Conservation (phyloP, 1,284 basidiomycete species). For the Irpex sp. region DNA sequence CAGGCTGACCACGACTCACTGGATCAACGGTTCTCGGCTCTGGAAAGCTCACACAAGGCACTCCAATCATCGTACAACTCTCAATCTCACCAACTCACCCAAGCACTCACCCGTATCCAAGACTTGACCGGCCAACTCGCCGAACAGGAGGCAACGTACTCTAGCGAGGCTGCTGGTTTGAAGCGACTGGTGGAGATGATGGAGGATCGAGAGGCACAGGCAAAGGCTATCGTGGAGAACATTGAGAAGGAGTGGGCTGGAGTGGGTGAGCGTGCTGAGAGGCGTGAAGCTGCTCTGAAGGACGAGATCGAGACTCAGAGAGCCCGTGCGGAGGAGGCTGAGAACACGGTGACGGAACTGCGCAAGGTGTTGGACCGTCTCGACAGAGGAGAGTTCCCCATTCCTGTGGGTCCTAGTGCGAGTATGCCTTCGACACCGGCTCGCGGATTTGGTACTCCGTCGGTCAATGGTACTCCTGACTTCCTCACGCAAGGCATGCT, state of each 20-base stretch:
- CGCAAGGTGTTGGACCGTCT: constrained; percentile 63
- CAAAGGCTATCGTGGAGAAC: constrained; percentile 71
- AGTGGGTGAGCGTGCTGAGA: constrained; percentile 65
- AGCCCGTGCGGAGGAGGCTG: constrained; percentile 55
- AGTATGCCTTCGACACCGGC: constrained; percentile 34
- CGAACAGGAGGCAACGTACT: constrained; percentile 76
- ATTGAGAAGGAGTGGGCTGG: constrained; percentile 79
- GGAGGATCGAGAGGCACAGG: constrained; percentile 79
- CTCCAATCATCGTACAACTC: constrained; percentile 66
- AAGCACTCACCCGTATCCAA: constrained; percentile 68
- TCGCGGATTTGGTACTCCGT: constrained; percentile 36
- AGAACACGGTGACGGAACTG: constrained; percentile 57
- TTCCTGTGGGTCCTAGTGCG: constrained; percentile 35
- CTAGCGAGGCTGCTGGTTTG: constrained; percentile 69
- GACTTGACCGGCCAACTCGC: constrained; percentile 71
- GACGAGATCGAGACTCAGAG: constrained; percentile 67
- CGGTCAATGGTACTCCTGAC: constrained; percentile 40
- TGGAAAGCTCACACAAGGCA: constrained; percentile 62
- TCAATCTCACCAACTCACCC: constrained; percentile 65
- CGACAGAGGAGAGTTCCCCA: constrained; percentile 64
- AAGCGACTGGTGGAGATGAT: constrained; percentile 74
- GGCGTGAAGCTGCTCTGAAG: constrained; percentile 58
- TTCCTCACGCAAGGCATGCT: constrained; percentile 49
- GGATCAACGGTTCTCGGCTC: constrained; percentile 57
- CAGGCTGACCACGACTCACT: constrained; percentile 72